Conservation (phyloP, 768 basidiomycete genomes). For the Trametes cingulata region DNA sequence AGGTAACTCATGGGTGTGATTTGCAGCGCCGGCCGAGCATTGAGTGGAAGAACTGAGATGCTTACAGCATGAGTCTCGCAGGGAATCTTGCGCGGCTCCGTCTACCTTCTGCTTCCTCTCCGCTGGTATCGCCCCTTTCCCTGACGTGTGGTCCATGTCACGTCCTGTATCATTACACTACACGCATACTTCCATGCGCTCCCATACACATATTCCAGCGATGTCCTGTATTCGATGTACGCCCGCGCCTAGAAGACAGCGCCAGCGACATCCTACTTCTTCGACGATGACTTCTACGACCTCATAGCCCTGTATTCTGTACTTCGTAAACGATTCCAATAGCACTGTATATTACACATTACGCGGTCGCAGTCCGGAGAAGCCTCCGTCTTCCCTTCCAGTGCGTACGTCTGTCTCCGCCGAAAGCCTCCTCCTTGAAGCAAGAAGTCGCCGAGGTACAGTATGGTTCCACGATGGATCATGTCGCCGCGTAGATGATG, state of each 20-base stretch:
- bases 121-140: no score
- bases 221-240: not conserved
- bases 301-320: not conserved
- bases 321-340: not conserved
- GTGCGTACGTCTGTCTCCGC: not conserved
- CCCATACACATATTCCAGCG: not conserved
- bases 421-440: not conserved
- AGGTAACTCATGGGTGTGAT: not conserved
- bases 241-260: conserved; percentile 3
- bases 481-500: conserved; percentile 27
- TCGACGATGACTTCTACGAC: not conserved
- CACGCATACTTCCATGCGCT: not conserved
- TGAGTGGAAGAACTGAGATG: conserved; percentile 12
- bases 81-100: not conserved
- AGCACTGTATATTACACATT: conserved; percentile 19
- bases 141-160: not conserved
- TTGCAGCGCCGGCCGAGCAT: conserved; percentile 19
- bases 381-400: not conserved
- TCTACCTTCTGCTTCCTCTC: not conserved
- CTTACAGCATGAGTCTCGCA: not conserved
- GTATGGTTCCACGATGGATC: not conserved
- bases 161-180: conserved; percentile 3
- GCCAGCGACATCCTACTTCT: not conserved
- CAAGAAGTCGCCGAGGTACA: not conserved
- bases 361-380: no score